Conservation (phyloP, 345 rosid genomes). For the Viola odorata region DNA sequence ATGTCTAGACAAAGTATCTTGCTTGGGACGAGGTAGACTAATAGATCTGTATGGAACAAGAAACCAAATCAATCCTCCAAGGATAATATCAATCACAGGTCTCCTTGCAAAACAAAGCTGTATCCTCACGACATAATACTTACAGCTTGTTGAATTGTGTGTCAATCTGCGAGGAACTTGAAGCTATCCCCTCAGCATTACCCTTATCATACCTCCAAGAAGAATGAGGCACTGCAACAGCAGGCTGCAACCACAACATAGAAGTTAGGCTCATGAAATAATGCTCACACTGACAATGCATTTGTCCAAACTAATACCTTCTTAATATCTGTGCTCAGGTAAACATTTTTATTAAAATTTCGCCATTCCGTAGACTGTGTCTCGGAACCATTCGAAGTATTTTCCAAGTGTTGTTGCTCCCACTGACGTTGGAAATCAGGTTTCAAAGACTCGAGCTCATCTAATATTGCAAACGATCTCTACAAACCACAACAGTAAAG, state of each 20-base stretch:
- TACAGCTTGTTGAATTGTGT: conserved; percentile 78
- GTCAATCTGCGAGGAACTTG: conserved; percentile 45
- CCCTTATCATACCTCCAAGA: conserved; percentile 47
- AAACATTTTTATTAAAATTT: conserved; percentile 26
- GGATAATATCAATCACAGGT: neutral
- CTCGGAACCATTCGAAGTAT: conserved; percentile 28
- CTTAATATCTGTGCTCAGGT: conserved; percentile 31
- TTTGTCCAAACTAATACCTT: conserved; percentile 25
- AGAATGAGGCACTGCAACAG: conserved; percentile 35
- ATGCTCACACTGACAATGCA: neutral
- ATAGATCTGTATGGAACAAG: conserved; percentile 52
- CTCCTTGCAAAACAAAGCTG: neutral
- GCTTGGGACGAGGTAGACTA: conserved; percentile 45
- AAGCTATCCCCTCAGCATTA: conserved; percentile 31
- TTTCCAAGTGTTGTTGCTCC: conserved; percentile 34
- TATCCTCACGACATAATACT: conserved; percentile 29
- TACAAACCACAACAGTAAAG: conserved; percentile 22
- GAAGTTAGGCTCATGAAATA: neutral
- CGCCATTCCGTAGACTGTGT: conserved; percentile 41
- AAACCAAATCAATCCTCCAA: neutral
- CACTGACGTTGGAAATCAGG: conserved; percentile 56
- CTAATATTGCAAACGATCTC: conserved; percentile 59
- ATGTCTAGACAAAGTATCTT: conserved; percentile 94
- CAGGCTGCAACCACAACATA: conserved; percentile 41
- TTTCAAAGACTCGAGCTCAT: conserved; percentile 77